A percentile compares a stretch with the other conserved stretches of the same genome.
phyloP scores from a whole-genome alignment of 805 yeast species.

The Scheffersomyces ergatensis region DNA sequence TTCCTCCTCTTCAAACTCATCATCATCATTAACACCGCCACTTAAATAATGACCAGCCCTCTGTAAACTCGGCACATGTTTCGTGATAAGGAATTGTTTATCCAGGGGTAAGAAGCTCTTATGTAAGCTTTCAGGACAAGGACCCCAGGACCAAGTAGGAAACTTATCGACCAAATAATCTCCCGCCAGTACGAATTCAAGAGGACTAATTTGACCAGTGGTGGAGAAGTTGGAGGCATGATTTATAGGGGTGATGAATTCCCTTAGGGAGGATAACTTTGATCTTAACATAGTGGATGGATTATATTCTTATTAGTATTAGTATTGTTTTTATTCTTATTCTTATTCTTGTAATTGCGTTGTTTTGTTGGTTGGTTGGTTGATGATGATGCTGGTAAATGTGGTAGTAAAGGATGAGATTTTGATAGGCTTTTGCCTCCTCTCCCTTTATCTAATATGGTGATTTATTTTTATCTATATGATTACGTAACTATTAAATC shows the following conservation, averaged over 20 bases:
- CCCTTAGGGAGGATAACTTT: slow-evolving; percentile 79
- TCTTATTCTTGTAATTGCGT: no score
- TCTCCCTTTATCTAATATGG: no score
- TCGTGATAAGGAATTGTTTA: slow-evolving; percentile 84
- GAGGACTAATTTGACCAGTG: slow-evolving; percentile 94
- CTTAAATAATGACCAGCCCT: slow-evolving; percentile 61
- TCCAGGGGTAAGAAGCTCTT: slow-evolving; percentile 79
- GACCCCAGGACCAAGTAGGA: slow-evolving; percentile 94
- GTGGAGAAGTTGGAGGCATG: slow-evolving; percentile 80
- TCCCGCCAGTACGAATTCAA: slow-evolving; percentile 92
- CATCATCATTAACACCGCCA: slow-evolving; percentile 31
- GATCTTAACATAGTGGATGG: slow-evolving; percentile 46
- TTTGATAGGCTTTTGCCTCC: no score
- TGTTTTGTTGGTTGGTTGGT: no score
- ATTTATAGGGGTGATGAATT: slow-evolving; percentile 87
- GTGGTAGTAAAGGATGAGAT: no score
- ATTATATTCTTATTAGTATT: no score
- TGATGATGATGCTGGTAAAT: no score
- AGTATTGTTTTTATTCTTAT: no score
- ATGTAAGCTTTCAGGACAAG: slow-evolving; percentile 29
- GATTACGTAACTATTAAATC: no score
- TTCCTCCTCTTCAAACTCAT: slow-evolving; percentile 38
- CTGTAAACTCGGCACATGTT: slow-evolving; percentile 82
- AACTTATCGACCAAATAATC: slow-evolving; percentile 87
- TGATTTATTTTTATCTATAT: no score